Evolutionary conservation across 805 yeast genomes (phyloP).

Genomic region (Ogataea paraovalis): DNA sequence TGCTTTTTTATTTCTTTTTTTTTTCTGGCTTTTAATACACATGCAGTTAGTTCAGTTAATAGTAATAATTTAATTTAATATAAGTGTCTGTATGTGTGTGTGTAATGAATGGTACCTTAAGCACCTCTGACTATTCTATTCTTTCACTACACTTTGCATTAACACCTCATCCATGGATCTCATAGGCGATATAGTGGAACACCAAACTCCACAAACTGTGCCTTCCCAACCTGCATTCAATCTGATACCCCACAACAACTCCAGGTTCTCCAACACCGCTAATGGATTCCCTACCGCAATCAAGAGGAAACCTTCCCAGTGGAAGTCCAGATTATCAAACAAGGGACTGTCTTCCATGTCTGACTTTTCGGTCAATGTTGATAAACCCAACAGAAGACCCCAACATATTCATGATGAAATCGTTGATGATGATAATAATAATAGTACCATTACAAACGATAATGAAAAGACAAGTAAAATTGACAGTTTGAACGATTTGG

Average conservation of each 20-base stretch:
- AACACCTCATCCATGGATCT: constrained; percentile 51
- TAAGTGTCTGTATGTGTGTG: too few species aligned
- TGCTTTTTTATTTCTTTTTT: too few species aligned
- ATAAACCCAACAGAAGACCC: background rate
- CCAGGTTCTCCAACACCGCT: constrained; percentile 1
- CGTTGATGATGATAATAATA: constrained; percentile 7
- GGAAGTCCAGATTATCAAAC: constrained; percentile 42
- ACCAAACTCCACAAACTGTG: constrained; percentile 21
- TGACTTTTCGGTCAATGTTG: constrained; percentile 12
- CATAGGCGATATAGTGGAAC: constrained; percentile 71
- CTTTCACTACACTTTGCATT: background rate
- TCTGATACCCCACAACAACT: constrained; percentile 22
- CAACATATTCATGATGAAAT: constrained; percentile 14
- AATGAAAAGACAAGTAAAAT: too few species aligned
- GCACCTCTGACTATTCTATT: background rate
- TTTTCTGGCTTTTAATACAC: too few species aligned
- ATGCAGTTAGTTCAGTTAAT: background rate
- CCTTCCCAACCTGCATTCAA: constrained; percentile 14
- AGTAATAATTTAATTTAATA: too few species aligned
- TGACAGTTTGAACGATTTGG: constrained; percentile 53
- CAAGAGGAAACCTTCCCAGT: constrained; percentile 41
- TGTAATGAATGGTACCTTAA: too few species aligned
- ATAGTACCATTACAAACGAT: too few species aligned
- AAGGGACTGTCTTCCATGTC: constrained; percentile 31
- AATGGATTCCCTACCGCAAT: constrained; percentile 36